These are phyloP conservation scores for Malbranchea cinnamomea DNA, from an alignment of 2,329 filamentous ascomycete genomes.

Conservation along the genomic window DNA sequence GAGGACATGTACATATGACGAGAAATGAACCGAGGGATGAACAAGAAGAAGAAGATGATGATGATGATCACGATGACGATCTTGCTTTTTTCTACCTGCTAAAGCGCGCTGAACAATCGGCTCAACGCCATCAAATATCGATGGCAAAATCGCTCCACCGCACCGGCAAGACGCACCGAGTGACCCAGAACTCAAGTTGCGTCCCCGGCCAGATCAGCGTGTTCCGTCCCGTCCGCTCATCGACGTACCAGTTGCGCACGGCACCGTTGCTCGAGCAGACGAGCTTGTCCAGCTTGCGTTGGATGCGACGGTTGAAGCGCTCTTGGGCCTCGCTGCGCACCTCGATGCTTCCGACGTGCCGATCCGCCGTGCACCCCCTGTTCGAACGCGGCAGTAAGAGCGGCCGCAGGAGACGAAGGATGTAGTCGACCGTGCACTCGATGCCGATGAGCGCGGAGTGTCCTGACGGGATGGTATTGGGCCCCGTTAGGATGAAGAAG, in stretches of 20 bases:
- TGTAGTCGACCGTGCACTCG: conserved; percentile 1
- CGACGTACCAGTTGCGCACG: conserved; percentile 1
- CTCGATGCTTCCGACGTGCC: too few species aligned
- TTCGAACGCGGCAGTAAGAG: not conserved
- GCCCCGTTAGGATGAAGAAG: conserved; percentile 3
- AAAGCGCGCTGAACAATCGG: too few species aligned
- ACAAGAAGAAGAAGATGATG: not conserved
- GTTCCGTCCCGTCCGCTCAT: conserved; percentile 1
- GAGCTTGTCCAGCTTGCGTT: not conserved
- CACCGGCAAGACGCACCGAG: not conserved
- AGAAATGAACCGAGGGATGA: too few species aligned
- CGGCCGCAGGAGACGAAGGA: not conserved
- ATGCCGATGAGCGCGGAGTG: conserved; percentile 3
- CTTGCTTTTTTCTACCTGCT: too few species aligned
- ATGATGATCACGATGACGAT: not conserved
- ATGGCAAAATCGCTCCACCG: not conserved
- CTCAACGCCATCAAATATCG: too few species aligned
- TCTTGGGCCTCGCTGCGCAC: not conserved
- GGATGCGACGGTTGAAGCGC: not conserved
- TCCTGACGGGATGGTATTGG: conserved; percentile 4
- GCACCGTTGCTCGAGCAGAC: not conserved
- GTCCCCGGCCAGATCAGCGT: not conserved
- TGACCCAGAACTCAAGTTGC: not conserved
- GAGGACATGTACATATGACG: not conserved
- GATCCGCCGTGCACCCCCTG: too few species aligned